Conservation (phyloP, 345 rosid species). For the Hirschfeldia incana region DNA sequence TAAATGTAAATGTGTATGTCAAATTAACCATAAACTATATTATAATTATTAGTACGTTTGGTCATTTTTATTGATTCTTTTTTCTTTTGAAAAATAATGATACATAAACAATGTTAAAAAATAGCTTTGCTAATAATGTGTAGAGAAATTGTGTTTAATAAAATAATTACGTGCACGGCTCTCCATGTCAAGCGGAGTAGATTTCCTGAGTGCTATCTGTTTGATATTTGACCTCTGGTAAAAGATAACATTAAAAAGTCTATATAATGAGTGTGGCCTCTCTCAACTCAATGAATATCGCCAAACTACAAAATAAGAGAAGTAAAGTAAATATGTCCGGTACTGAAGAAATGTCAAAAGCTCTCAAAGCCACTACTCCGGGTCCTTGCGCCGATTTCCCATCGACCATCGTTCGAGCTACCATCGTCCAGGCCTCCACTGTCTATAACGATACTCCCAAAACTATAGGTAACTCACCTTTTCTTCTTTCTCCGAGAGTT, state of each 20-base stretch:
- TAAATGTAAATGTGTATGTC: no score
- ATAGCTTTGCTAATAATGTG: no score
- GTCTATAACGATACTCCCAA: conserved; percentile 76
- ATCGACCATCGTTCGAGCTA: conserved; percentile 56
- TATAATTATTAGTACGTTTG: no score
- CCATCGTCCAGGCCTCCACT: conserved; percentile 87
- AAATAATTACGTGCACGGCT: neutral
- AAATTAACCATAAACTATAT: no score
- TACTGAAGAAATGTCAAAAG: conserved; percentile 14
- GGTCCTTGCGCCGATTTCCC: conserved; percentile 34
- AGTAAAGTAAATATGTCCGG: neutral
- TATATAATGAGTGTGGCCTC: neutral
- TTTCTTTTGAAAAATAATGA: no score
- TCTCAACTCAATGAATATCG: neutral
- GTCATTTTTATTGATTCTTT: no score
- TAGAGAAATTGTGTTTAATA: neutral
- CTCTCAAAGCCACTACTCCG: neutral
- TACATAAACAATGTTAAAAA: no score
- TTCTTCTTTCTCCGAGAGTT: neutral
- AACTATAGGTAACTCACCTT: neutral
- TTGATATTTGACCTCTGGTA: neutral
- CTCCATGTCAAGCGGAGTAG: neutral
- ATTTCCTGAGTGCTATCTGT: neutral
- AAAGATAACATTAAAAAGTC: neutral
- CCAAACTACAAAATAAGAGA: neutral